Evolutionary conservation across 495 filamentous ascomycete genomes (phyloP).

Genomic region (Poronia punctata): DNA sequence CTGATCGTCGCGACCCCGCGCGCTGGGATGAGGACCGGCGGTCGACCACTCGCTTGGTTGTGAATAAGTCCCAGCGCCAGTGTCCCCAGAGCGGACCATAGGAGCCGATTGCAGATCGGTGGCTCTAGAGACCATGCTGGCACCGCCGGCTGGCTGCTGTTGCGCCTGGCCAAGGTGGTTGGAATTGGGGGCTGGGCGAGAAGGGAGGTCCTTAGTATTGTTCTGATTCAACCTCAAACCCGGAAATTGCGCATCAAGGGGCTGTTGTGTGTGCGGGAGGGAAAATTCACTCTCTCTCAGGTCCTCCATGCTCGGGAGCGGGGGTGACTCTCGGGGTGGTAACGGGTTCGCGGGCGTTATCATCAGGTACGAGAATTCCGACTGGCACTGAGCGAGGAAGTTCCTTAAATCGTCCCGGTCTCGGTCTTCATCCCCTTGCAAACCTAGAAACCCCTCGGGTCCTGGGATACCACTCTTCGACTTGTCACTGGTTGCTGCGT

Average conservation of each 20-base stretch:
- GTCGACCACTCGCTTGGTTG: conserved; percentile 37
- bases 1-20: conserved; percentile 48
- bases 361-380: conserved; percentile 60
- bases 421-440: conserved; percentile 43
- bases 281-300: conserved; percentile 43
- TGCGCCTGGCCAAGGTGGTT: conserved; percentile 48
- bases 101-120: conserved; percentile 33
- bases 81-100: conserved; percentile 40
- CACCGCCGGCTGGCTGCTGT: conserved; percentile 29
- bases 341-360: conserved; percentile 54
- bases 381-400: conserved; percentile 55
- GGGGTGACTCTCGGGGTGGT: conserved; percentile 49
- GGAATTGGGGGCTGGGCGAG: conserved; percentile 40
- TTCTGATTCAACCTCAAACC: conserved; percentile 35
- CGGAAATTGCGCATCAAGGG: conserved; percentile 24
- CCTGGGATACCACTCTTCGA: conserved; percentile 19
- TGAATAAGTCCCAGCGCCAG: conserved; percentile 19
- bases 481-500: conserved; percentile 18
- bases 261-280: conserved; percentile 24
- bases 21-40: conserved; percentile 23
- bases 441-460: conserved; percentile 18
- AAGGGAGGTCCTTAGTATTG: conserved; percentile 30
- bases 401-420: conserved; percentile 52
- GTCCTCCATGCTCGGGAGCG: conserved; percentile 42
- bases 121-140: conserved; percentile 31